Conservation (phyloP, 1,139 yeast species). For the Ogataea hybrid region DNA sequence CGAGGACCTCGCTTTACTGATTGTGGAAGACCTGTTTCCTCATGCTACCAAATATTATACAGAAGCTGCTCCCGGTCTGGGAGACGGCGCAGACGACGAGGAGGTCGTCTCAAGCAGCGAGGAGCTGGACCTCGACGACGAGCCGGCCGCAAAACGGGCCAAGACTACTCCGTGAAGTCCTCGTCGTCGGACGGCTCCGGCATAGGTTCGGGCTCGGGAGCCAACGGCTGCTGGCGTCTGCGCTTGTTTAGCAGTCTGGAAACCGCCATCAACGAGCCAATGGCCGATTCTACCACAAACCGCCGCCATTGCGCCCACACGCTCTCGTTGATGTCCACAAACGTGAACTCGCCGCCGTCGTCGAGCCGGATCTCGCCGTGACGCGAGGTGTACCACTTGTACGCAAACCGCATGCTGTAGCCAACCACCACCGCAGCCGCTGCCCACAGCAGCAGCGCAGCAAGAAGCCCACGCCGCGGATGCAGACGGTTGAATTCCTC, state of each 20-base stretch:
- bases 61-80: constrained; percentile 59
- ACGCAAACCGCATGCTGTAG: constrained; percentile 15
- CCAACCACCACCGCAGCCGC: constrained; percentile 31
- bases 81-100: constrained; percentile 47
- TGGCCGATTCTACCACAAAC: constrained; percentile 12
- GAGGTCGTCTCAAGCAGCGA: constrained; percentile 52
- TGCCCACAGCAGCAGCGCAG: constrained; percentile 27
- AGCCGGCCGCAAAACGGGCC: constrained; percentile 19
- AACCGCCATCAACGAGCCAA: constrained; percentile 6
- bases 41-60: constrained; percentile 72
- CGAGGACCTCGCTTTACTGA: constrained; percentile 61
- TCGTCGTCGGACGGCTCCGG: constrained; percentile 3
- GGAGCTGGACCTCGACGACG: constrained; percentile 52
- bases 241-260: constrained; percentile 9
- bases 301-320: constrained; percentile 7
- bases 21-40: constrained; percentile 67
- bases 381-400: constrained; percentile 35
- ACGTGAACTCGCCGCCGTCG: constrained; percentile 48
- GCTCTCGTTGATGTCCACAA: constrained; percentile 21
- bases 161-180: constrained; percentile 11
- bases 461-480: constrained; percentile 35
- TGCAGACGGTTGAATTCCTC: constrained; percentile 17
- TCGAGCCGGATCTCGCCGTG: constrained; percentile 86
- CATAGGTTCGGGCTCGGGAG: not conserved
- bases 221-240: constrained; percentile 6